Base-by-base conservation (phyloP, 2,329 filamentous ascomycete species). In the Aspergillus viridinutans region DNA sequence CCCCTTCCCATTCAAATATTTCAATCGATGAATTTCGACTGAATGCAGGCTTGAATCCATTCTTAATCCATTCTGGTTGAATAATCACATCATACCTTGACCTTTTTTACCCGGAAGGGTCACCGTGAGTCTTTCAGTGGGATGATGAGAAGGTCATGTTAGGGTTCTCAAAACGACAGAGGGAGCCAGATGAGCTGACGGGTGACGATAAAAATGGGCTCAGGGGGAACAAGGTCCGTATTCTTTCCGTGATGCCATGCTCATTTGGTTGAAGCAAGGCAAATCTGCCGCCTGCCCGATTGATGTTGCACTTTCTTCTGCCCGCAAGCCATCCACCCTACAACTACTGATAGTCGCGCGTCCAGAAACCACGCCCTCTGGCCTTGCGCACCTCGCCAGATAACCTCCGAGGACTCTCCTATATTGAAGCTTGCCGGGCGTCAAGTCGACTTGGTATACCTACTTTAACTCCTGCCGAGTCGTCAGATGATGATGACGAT, bases 161-260 rank as follows among this genome's bases (percentile, higher is more conserved):
- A 48, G 53, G 52, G 26, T 58, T 60, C 20, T 50, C 55, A 32
- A 72, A 72, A 55, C 68, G 69, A 42, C 65, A 51, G 42, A 64
- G 69, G 54, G 68, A 68, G 10, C 42, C 88, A 72, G 58, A 76
- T 83, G 64, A 85, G 77, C 69, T 89, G 84, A 49, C 87, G 71
- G 61, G 88, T 79, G 70, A 89, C 84, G 58, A 83, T 71, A n/a
- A 89, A n/a, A 52, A 50, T 32, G 45, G 48, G n/a, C 26, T 53
- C 26, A 65, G 57, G 52, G 67, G 63, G 47, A 63, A 52, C 21
- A 72, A 72, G 68, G 69, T 71, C 56, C 7, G 58, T 63, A 20
- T 25, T 52, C 40, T 25, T 25, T 40, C 29, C 7, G n/a, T 3
- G 53, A 28, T 47, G 40, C 48, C 52, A 25, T 52, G 28, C n/a